Conservation (phyloP, 2,329 filamentous ascomycete species). For the Cytospora schulzeri region DNA sequence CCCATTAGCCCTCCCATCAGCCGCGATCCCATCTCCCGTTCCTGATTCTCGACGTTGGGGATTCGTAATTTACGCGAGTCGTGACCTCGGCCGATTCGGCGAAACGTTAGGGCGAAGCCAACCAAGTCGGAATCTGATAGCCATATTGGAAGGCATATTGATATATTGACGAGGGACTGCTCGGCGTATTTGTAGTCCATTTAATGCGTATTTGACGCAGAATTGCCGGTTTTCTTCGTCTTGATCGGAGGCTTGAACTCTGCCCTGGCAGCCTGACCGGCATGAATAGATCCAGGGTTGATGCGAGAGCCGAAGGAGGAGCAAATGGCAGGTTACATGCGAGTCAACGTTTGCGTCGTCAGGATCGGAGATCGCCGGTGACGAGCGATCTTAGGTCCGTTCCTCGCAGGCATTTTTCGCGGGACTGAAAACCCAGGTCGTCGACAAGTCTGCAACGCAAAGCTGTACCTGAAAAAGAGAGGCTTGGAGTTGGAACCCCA, state of each 20-base stretch:
- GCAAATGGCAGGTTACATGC: slow-evolving; percentile 21
- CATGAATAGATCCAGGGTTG: background rate
- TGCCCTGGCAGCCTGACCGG: background rate
- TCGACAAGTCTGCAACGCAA: background rate
- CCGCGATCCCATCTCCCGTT: background rate
- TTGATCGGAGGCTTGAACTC: background rate
- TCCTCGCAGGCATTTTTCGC: slow-evolving; percentile 11
- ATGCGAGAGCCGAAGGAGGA: slow-evolving; percentile 6
- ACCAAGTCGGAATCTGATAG: background rate
- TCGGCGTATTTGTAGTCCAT: background rate
- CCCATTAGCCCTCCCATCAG: slow-evolving; percentile 16
- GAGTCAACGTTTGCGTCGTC: slow-evolving; percentile 10
- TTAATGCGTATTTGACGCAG: background rate
- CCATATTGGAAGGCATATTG: background rate
- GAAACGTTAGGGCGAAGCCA: background rate
- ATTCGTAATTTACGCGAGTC: slow-evolving; percentile 20
- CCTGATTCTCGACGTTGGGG: slow-evolving; percentile 10
- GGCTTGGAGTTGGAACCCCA: background rate
- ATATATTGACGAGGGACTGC: background rate
- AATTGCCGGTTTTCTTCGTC: background rate
- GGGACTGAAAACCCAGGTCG: too few species aligned
- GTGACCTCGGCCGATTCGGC: slow-evolving; percentile 3
- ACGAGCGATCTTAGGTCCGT: slow-evolving; percentile 14
- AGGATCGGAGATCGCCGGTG: slow-evolving; percentile 26
- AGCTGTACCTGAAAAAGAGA: background rate